Base-by-base conservation (phyloP, 768 basidiomycete genomes). In the Collybia sordida region DNA sequence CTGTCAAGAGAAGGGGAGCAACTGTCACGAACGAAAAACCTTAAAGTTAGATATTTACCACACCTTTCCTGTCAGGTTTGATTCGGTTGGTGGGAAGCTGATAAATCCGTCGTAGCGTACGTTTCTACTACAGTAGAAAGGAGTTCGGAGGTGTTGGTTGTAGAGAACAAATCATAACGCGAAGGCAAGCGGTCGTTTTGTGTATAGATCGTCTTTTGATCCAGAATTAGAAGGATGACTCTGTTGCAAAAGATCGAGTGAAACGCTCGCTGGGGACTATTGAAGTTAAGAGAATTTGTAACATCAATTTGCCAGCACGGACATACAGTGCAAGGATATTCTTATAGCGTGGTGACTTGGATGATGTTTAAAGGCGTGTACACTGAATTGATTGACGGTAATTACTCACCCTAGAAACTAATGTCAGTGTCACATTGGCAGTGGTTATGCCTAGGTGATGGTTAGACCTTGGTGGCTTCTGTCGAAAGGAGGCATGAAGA, bases 231-330 rank as follows among this genome's bases (percentile, higher is more conserved):
- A 19, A 46, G 17, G 14, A 46, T 46, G 2, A 37, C 45, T n/a
- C 45, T 34, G 25, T 36, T 46, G 22, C 45, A 46, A 24, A 34
- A 46, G 14, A 46, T 37, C 6, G 45, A 46, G 14, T 46, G 45
- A 21, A 46, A 6, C 19, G 37, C 45, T 4, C 45, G 45, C 35
- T 46, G 45, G 22, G 37, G 34, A 23, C 45, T 46, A 35, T 31
- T 31, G 2, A 22, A 35, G 12, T 3, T 31, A 14, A 35, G 12
- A 6, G 6, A 4, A 21, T 6, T 21, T 21, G 44, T 14, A 18
- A 6, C 15, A 19, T 9, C 2, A 6, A 12, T 28, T 3, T 36
- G n/a, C 3, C 9, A 8, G 45, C 4, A 12, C 6, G 23, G 7
- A 31, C 27, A 6, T 37, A 46, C 45, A 24, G 35, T 4, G 19